Conservation (phyloP, 495 filamentous ascomycete genomes). For the Aspergillus kassunensis region DNA sequence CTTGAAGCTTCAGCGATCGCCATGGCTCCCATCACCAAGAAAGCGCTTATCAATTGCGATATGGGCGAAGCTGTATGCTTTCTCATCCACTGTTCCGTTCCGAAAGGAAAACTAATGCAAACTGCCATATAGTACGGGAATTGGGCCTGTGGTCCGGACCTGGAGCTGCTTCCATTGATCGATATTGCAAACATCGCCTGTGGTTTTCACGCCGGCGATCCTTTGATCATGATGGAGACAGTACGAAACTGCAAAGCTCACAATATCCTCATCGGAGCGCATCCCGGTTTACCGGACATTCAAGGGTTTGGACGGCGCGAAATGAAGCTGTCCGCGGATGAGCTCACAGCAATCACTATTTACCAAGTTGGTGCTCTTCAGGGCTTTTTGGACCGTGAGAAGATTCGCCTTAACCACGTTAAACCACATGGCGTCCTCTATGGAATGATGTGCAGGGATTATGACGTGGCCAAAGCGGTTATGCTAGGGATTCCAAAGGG, state of each 20-base stretch:
- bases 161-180: slow-evolving; percentile 54
- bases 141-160: slow-evolving; percentile 48
- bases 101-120: not conserved
- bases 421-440: slow-evolving; percentile 58
- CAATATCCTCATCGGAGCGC: slow-evolving; percentile 51
- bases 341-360: slow-evolving; percentile 52
- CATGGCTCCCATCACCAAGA: slow-evolving; percentile 45
- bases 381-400: slow-evolving; percentile 52
- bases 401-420: slow-evolving; percentile 52
- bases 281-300: slow-evolving; percentile 59
- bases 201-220: slow-evolving; percentile 55
- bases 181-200: slow-evolving; percentile 63
- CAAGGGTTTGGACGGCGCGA: slow-evolving; percentile 59
- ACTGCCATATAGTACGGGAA: slow-evolving; percentile 34
- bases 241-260: slow-evolving; percentile 53
- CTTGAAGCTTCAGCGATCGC: not conserved
- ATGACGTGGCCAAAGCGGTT: slow-evolving; percentile 48
- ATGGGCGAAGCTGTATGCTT: slow-evolving; percentile 42
- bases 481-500: slow-evolving; percentile 48
- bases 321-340: slow-evolving; percentile 52
- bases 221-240: slow-evolving; percentile 56
- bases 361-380: slow-evolving; percentile 59
- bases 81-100: not conserved
- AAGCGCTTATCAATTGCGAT: slow-evolving; percentile 50
- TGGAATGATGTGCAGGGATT: slow-evolving; percentile 54